Evolutionary conservation across 1,284 basidiomycete species (phyloP).

Genomic region (Peniophora sp.): DNA sequence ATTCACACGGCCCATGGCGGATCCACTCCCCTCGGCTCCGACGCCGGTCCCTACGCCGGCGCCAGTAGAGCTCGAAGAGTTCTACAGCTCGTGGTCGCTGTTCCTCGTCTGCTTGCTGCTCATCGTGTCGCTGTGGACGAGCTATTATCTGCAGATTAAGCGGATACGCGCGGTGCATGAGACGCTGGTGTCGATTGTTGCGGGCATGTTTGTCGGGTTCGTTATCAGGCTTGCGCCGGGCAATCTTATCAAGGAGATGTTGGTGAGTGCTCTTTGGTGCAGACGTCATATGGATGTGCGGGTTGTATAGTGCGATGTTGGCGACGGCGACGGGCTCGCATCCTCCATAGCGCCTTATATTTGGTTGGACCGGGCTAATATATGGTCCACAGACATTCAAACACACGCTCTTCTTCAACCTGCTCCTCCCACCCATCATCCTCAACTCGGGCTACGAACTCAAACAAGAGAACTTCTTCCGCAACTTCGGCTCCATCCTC

Average conservation of each 20-base stretch:
- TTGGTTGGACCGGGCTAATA: slow-evolving; percentile 1
- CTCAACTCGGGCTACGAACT: slow-evolving; percentile 97
- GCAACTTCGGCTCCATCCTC: slow-evolving; percentile 95
- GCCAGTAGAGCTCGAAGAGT: slow-evolving; percentile 73
- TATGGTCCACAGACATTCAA: slow-evolving; percentile 72
- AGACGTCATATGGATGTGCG: neutral
- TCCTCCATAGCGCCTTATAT: neutral
- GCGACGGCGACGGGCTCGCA: too few relatives aligned
- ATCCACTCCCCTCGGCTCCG: too few relatives aligned
- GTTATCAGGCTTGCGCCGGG: slow-evolving; percentile 88
- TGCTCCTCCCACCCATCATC: slow-evolving; percentile 96
- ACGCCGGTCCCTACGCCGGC: slow-evolving; percentile 13
- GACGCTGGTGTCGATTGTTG: slow-evolving; percentile 92
- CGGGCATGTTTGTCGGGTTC: slow-evolving; percentile 93
- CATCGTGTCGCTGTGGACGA: slow-evolving; percentile 91
- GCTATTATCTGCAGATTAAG: slow-evolving; percentile 97
- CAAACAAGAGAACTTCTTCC: slow-evolving; percentile 97
- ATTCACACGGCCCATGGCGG: too few relatives aligned
- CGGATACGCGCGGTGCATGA: slow-evolving; percentile 95
- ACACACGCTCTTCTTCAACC: slow-evolving; percentile 97
- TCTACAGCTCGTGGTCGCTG: slow-evolving; percentile 89
- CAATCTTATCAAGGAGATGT: slow-evolving; percentile 93
- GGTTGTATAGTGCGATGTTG: neutral
- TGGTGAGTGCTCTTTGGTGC: slow-evolving; percentile 52
- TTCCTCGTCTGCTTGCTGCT: slow-evolving; percentile 93